phyloP scores from a whole-genome alignment of 176 grass and related monocot species.

The Eragrostis curvula region DNA sequence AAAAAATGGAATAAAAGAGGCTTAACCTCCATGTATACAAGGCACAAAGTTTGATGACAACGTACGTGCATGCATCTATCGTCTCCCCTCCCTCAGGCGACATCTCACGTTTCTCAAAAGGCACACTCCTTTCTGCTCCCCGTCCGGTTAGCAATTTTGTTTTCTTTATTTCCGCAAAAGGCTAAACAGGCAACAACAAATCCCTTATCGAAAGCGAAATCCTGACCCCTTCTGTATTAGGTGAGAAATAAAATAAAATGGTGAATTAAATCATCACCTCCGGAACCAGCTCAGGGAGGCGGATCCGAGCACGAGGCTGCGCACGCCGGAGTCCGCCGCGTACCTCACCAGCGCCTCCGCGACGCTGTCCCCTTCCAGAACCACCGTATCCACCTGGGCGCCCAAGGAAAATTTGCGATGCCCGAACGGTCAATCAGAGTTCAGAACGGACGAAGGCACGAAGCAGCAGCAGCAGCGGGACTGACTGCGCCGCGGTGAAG shows the following conservation, averaged over 20 bases:
- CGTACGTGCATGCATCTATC: not conserved
- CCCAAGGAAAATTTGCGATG: not conserved
- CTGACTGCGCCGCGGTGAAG: no score
- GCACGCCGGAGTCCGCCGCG: slow-evolving; percentile 61
- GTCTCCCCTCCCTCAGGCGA: not conserved
- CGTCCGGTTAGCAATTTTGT: not conserved
- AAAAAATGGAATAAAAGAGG: not conserved
- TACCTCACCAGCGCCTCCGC: slow-evolving; percentile 66
- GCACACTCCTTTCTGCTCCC: slow-evolving; percentile 16
- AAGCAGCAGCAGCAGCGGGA: no score
- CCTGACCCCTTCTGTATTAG: not conserved
- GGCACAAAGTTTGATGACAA: not conserved
- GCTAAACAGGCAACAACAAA: not conserved
- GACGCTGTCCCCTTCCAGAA: slow-evolving; percentile 76
- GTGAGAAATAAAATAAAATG: not conserved
- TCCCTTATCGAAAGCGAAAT: no score
- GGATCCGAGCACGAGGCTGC: slow-evolving; percentile 72
- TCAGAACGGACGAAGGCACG: not conserved
- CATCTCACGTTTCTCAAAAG: slow-evolving; percentile 28
- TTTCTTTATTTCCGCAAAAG: slow-evolving; percentile 7
- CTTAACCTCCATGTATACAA: not conserved
- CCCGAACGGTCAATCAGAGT: not conserved
- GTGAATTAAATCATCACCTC: slow-evolving; percentile 42
- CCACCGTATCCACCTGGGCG: slow-evolving; percentile 79
- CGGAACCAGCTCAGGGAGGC: slow-evolving; percentile 53